Evolutionary conservation across 768 basidiomycete species (phyloP).

Genomic region (Termitomyces sp.): DNA sequence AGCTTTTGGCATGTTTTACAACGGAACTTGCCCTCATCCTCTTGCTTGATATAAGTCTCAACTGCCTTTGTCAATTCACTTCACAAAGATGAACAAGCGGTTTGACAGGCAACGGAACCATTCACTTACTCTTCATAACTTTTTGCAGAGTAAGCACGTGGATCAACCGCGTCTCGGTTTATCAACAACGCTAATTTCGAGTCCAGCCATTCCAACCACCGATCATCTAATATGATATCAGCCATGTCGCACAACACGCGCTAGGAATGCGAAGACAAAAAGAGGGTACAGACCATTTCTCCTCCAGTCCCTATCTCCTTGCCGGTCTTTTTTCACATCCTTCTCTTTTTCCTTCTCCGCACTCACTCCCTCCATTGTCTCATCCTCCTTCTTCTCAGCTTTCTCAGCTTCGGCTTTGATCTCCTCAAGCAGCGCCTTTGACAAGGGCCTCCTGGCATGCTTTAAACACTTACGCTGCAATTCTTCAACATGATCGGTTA

Average conservation of each 20-base stretch:
- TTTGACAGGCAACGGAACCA: background rate
- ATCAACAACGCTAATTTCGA: conserved; percentile 79
- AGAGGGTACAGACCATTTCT: conserved; percentile 53
- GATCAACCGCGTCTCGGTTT: conserved; percentile 75
- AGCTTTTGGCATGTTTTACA: conserved; percentile 97
- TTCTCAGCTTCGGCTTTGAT: conserved; percentile 52
- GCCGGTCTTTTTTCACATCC: conserved; percentile 20
- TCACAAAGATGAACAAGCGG: conserved; percentile 8
- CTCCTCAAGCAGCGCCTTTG: conserved; percentile 58
- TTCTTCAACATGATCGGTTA: conserved; percentile 92
- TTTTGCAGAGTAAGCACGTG: conserved; percentile 86
- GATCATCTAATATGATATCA: conserved; percentile 53
- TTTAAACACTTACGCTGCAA: conserved; percentile 91
- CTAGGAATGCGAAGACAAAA: background rate
- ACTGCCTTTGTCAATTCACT: conserved; percentile 82
- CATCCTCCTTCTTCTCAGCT: conserved; percentile 39
- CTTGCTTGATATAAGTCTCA: conserved; percentile 83
- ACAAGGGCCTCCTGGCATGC: conserved; percentile 78
- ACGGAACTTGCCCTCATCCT: conserved; percentile 95
- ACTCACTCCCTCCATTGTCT: conserved; percentile 24
- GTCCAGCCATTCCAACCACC: conserved; percentile 89
- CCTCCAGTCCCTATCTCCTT: conserved; percentile 40
- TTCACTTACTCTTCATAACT: conserved; percentile 73
- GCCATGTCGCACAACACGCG: background rate
- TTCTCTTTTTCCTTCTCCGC: conserved; percentile 28